phyloP scores from a whole-genome alignment of 805 yeast species.

The Helenozyma rhizophorensis region DNA sequence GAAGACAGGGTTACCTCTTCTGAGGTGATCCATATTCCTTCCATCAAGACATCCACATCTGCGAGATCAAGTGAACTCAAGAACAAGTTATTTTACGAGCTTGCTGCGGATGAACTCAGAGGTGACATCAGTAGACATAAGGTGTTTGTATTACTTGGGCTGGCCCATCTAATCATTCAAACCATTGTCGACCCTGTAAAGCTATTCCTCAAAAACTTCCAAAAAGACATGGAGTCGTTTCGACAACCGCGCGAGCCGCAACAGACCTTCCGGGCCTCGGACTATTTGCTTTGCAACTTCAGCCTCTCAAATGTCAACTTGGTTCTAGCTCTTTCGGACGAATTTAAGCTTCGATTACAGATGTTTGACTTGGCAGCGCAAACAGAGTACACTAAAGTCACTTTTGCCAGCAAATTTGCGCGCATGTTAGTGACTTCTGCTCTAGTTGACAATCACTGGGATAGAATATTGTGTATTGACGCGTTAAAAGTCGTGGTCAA shows the following conservation, averaged over 20 bases:
- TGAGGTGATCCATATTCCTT: no score
- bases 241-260: neutral
- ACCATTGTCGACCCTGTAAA: conserved; percentile 27
- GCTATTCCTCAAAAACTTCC: conserved; percentile 19
- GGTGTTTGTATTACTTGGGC: conserved; percentile 29
- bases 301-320: conserved; percentile 10
- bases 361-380: conserved; percentile 1
- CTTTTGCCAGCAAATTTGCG: conserved; percentile 3
- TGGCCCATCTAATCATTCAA: conserved; percentile 27
- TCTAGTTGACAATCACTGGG: conserved; percentile 9
- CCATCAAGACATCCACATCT: no score
- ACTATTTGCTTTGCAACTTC: conserved; percentile 1
- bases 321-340: conserved; percentile 8
- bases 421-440: conserved; percentile 11
- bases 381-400: neutral
- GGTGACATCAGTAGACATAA: conserved; percentile 26
- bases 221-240: conserved; percentile 16
- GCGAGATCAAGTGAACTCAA: neutral
- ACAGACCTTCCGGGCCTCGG: conserved; percentile 1
- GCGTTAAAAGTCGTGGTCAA: conserved; percentile 3
- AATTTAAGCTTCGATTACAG: conserved; percentile 17
- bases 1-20: conserved; percentile 5
- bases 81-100: conserved; percentile 2
- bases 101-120: conserved; percentile 13
- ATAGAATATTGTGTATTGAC: conserved; percentile 13